These are phyloP conservation scores for Conoideocrella luteorostrata DNA, from an alignment of 2,329 filamentous ascomycete genomes.

Conservation along the genomic window DNA sequence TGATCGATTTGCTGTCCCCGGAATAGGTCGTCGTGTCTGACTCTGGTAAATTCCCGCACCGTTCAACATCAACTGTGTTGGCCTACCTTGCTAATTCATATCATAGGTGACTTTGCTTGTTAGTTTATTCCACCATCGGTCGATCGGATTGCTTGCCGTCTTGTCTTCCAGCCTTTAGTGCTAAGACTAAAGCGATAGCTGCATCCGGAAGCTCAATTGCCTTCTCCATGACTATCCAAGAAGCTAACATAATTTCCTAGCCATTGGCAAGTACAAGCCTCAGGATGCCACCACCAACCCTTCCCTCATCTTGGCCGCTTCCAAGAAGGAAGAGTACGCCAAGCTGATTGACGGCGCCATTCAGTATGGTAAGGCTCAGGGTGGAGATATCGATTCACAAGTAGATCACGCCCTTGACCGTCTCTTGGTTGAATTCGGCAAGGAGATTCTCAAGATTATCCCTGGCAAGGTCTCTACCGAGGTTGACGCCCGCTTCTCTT, in stretches of 20 bases:
- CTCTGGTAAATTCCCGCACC: slow-evolving; percentile 63
- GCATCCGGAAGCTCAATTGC: too few relatives aligned
- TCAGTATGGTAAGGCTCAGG: slow-evolving; percentile 74
- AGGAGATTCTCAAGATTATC: slow-evolving; percentile 93
- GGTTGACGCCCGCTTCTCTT: slow-evolving; percentile 93
- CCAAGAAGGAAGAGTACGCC: slow-evolving; percentile 96
- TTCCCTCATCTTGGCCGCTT: slow-evolving; percentile 93
- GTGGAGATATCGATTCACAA: slow-evolving; percentile 66
- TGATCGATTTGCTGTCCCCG: slow-evolving; percentile 11
- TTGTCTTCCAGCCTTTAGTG: too few relatives aligned
- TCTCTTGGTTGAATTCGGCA: slow-evolving; percentile 95
- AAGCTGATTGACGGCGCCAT: slow-evolving; percentile 83
- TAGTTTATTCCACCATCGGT: slow-evolving; percentile 32
- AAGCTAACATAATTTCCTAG: slow-evolving; percentile 41
- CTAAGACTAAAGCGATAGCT: too few relatives aligned
- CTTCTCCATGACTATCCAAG: background rate
- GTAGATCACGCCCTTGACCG: slow-evolving; percentile 87
- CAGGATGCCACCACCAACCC: slow-evolving; percentile 99
- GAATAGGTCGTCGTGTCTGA: slow-evolving; percentile 86
- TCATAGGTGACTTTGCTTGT: slow-evolving; percentile 69
- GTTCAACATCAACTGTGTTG: slow-evolving; percentile 3
- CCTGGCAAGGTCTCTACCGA: slow-evolving; percentile 98
- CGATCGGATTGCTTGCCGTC: background rate
- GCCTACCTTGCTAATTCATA: slow-evolving; percentile 21
- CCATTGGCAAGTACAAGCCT: slow-evolving; percentile 99